A percentile compares a stretch with the other conserved stretches of the same genome.
Conservation (phyloP, 2,329 filamentous ascomycete species). For the Corynespora cassiicola region DNA sequence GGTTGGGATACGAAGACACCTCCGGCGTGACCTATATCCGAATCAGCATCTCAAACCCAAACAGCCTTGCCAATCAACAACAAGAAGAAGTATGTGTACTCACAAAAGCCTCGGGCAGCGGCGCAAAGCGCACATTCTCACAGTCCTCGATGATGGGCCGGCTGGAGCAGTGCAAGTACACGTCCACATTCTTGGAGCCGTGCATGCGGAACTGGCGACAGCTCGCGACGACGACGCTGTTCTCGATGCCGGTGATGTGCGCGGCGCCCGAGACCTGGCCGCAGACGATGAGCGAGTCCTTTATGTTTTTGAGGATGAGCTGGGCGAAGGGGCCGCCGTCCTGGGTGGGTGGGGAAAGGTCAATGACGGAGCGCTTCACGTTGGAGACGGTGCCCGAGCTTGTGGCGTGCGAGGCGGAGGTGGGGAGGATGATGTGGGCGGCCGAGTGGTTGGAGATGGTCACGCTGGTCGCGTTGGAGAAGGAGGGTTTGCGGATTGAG, state of each 20-base stretch:
- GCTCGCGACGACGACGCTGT: slow-evolving; percentile 74
- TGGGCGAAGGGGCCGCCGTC: slow-evolving; percentile 67
- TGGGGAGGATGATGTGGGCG: slow-evolving; percentile 79
- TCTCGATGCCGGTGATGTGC: slow-evolving; percentile 77
- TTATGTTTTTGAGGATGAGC: slow-evolving; percentile 72
- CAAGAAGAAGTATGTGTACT: slow-evolving; percentile 42
- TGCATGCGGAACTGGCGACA: slow-evolving; percentile 94
- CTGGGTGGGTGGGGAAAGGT: slow-evolving; percentile 73
- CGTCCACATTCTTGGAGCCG: slow-evolving; percentile 77
- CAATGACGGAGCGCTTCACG: slow-evolving; percentile 74
- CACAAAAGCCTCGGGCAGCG: slow-evolving; percentile 74
- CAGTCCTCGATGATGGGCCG: slow-evolving; percentile 96
- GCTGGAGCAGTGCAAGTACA: slow-evolving; percentile 83
- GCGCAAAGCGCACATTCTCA: slow-evolving; percentile 76
- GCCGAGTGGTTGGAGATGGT: slow-evolving; percentile 70
- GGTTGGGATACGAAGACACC: slow-evolving; percentile 56
- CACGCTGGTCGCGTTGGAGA: slow-evolving; percentile 62
- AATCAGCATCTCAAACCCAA: neutral
- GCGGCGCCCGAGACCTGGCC: slow-evolving; percentile 80
- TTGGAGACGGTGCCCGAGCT: slow-evolving; percentile 76
- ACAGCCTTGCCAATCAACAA: too few relatives aligned
- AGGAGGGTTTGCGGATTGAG: slow-evolving; percentile 61
- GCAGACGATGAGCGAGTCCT: slow-evolving; percentile 74
- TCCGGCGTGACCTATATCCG: slow-evolving; percentile 28
- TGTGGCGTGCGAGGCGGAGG: slow-evolving; percentile 72